A percentile compares a stretch with the other conserved stretches of the same genome.
phyloP scores from a whole-genome alignment of 73 alveolate species.

The Tetrahymena malaccensis region DNA sequence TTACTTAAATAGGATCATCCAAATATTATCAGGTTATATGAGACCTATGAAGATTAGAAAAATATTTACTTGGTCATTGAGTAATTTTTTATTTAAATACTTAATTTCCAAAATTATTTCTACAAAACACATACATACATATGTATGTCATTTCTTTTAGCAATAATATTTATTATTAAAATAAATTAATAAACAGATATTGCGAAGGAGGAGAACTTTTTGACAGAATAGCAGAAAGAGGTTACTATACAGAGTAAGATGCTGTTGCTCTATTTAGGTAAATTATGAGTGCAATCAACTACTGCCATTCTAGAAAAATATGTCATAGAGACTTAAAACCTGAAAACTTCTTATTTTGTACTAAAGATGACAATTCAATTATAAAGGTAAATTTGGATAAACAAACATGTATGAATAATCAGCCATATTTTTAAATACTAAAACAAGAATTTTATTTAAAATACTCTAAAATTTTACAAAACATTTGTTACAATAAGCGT shows the following conservation, averaged over 20 bases:
- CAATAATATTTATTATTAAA: no score
- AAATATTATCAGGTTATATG: not conserved
- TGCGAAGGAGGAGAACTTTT: constrained; percentile 48
- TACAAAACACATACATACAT: no score
- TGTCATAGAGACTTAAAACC: constrained; percentile 71
- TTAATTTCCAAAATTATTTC: not conserved
- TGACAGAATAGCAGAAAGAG: constrained; percentile 45
- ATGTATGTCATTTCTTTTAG: no score
- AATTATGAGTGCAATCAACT: constrained; percentile 52
- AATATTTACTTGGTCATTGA: not conserved
- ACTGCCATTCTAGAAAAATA: constrained; percentile 51
- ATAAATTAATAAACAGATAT: not conserved
- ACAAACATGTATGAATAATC: no score
- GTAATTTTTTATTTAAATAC: not conserved
- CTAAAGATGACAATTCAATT: constrained; percentile 50
- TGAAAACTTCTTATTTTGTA: constrained; percentile 54
- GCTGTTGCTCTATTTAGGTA: constrained; percentile 48
- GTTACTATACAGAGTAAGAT: constrained; percentile 38
- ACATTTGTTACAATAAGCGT: no score
- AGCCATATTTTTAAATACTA: no score
- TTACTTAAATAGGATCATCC: not conserved
- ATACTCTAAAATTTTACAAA: no score
- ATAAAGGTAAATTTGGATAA: constrained; percentile 16
- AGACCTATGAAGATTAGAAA: not conserved
- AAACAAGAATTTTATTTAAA: no score